Percentiles rank a stretch among this genome's conserved stretches.
Conservation (phyloP, 2,329 filamentous ascomycete species). For the Fusarium tupiense region DNA sequence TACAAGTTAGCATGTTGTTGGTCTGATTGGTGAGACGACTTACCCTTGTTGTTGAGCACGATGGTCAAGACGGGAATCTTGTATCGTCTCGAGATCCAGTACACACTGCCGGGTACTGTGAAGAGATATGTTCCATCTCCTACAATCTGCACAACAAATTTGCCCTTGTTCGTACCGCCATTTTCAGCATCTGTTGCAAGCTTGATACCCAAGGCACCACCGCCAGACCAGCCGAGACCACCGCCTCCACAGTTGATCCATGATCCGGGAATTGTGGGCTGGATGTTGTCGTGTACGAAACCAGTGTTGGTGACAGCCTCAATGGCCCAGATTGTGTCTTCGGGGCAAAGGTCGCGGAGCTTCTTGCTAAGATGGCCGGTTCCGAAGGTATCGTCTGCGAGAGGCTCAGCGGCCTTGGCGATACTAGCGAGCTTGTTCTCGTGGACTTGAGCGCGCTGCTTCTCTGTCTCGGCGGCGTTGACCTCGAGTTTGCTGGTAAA, state of each 20-base stretch:
- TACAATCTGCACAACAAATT: constrained; percentile 65
- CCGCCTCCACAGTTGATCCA: constrained; percentile 87
- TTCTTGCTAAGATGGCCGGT: constrained; percentile 53
- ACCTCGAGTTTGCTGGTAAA: constrained; percentile 52
- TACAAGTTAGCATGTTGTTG: neutral
- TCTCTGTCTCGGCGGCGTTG: constrained; percentile 38
- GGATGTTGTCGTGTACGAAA: constrained; percentile 76
- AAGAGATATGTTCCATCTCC: constrained; percentile 68
- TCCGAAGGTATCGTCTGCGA: constrained; percentile 62
- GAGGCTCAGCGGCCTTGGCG: constrained; percentile 63
- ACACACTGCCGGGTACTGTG: constrained; percentile 62
- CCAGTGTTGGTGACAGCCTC: constrained; percentile 80
- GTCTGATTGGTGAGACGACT: constrained; percentile 2
- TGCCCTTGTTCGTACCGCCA: constrained; percentile 55
- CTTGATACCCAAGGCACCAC: constrained; percentile 79
- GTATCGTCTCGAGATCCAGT: constrained; percentile 66
- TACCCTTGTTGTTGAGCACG: constrained; percentile 66
- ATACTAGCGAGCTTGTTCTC: constrained; percentile 68
- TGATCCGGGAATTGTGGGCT: constrained; percentile 72
- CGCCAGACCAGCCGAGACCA: constrained; percentile 83
- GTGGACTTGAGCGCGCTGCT: constrained; percentile 67
- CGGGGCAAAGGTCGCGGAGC: constrained; percentile 48
- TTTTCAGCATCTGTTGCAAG: constrained; percentile 64
- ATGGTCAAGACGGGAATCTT: constrained; percentile 64
- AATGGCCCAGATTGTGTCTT: constrained; percentile 75